A percentile compares a stretch with the other conserved stretches of the same genome.
phyloP scores from a whole-genome alignment of 23 red algal species.

The Gracilariopsis chorda region DNA sequence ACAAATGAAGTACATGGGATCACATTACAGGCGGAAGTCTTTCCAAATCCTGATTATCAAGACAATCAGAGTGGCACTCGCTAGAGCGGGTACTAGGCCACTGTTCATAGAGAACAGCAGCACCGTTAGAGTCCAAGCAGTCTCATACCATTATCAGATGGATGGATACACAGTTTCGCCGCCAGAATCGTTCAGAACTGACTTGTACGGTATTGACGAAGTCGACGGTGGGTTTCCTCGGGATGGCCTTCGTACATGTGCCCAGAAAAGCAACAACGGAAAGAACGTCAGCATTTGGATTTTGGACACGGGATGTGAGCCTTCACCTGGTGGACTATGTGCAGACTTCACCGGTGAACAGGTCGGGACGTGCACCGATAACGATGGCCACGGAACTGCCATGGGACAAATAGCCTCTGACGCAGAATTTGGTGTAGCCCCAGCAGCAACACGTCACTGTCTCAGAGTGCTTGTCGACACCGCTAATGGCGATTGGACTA shows the following conservation, averaged over 20 bases:
- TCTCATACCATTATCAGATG: neutral
- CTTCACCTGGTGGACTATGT: neutral
- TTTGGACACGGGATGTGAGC: constrained; percentile 19
- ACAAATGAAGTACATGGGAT: too few relatives aligned
- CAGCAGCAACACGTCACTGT: neutral
- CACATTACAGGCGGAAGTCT: neutral
- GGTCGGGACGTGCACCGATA: neutral
- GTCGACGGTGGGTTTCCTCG: constrained; percentile 3
- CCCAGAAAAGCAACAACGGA: neutral
- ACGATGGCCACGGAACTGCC: constrained; percentile 1
- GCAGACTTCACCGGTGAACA: neutral
- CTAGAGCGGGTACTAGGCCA: neutral
- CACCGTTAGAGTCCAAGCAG: neutral
- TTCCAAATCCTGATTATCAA: neutral
- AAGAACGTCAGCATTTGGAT: neutral
- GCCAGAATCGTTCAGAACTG: neutral
- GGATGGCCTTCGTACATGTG: constrained; percentile 16
- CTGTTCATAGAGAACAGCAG: neutral
- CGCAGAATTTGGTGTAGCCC: neutral
- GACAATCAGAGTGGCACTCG: neutral
- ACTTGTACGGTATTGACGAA: constrained; percentile 19
- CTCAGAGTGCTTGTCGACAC: neutral
- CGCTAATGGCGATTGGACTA: neutral
- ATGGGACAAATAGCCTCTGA: neutral
- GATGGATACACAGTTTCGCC: neutral